Base-by-base conservation (phyloP, 2,329 filamentous ascomycete genomes). In the Phialemoniopsis sp. region DNA sequence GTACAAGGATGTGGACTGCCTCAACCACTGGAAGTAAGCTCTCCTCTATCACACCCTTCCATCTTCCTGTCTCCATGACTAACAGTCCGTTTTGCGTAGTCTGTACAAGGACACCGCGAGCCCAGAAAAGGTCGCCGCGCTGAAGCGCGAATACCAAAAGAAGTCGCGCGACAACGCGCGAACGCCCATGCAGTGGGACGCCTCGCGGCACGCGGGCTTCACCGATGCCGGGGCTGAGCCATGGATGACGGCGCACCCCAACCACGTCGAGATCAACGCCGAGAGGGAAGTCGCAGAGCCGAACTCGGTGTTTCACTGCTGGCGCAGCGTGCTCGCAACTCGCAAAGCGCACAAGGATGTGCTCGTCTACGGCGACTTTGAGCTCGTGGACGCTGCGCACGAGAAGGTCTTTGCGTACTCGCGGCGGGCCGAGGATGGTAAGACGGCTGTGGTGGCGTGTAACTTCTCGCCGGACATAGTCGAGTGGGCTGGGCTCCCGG, bases 221-320 rank as follows among this genome's bases (percentile, higher is more conserved):
- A 80, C 81, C 1, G 64, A 64, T 2, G 62, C 60, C 8, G 57
- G 55, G 21, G 21, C 21, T 4, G 68, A 67, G 39, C 81, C 84
- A 3, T 89, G 85, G 85, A 88, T 89, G 76, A 71, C 74, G 13
- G 73, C 80, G 30, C 81, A 87, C 53, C 75, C 82, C 40, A 73
- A 80, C 53, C 82, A 80, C 55, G 55, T 54, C 3, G 57, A 64
- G n/a, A 66, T 83, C 60, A 89, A 89, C 52, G 82, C 78, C 19
- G 72, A 68, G 3, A 50, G 63, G 1, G 78, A 85, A 54, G 54
- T 67, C 4, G 52, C 51, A 3, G 64, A 77, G 43, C 53, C 54
- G 2, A 52, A 64, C 7, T 80, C 74, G 8, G 70, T 81, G 15
- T 76, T 82, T 53, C 61, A 68, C 42, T 84, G 21, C 57, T 89